Evolutionary conservation across 495 filamentous ascomycete genomes (phyloP).

Genomic region (Penicillium flavigenum): DNA sequence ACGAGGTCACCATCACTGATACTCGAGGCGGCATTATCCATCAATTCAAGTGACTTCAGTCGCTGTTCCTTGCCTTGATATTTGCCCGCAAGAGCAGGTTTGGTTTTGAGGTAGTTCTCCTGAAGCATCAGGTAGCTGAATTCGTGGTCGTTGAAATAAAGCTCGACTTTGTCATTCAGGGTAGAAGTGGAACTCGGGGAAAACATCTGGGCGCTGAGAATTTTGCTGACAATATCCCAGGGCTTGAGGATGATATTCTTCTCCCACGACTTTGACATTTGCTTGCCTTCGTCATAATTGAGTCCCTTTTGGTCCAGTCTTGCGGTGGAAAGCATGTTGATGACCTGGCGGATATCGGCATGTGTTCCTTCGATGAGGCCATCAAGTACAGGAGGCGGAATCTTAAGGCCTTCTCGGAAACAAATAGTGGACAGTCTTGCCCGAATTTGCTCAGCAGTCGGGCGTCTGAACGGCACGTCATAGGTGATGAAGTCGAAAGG

Average conservation of each 20-base stretch:
- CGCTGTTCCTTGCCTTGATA: constrained; percentile 64
- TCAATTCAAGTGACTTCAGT: constrained; percentile 78
- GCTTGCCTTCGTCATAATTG: constrained; percentile 77
- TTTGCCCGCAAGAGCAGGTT: constrained; percentile 59
- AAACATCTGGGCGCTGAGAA: constrained; percentile 86
- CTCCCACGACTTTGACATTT: constrained; percentile 97
- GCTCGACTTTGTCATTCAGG: constrained; percentile 94
- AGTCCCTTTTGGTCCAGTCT: constrained; percentile 80
- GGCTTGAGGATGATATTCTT: constrained; percentile 95
- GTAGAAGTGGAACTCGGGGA: constrained; percentile 74
- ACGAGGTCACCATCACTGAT: constrained; percentile 97
- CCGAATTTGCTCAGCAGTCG: constrained; percentile 83
- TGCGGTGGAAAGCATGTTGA: constrained; percentile 96
- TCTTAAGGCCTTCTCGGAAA: constrained; percentile 82
- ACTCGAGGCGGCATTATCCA: constrained; percentile 84
- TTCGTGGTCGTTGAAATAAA: constrained; percentile 99
- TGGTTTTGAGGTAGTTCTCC: constrained; percentile 90
- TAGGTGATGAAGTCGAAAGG: constrained; percentile 84
- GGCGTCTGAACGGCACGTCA: constrained; percentile 84
- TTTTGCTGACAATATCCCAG: constrained; percentile 95
- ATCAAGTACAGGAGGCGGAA: constrained; percentile 85
- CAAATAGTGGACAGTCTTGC: constrained; percentile 92
- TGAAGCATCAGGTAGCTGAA: constrained; percentile 97
- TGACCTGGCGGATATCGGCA: constrained; percentile 94
- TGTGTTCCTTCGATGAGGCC: constrained; percentile 91